Conservation (phyloP, 23 red algal genomes). For the Gracilaria caudata region DNA sequence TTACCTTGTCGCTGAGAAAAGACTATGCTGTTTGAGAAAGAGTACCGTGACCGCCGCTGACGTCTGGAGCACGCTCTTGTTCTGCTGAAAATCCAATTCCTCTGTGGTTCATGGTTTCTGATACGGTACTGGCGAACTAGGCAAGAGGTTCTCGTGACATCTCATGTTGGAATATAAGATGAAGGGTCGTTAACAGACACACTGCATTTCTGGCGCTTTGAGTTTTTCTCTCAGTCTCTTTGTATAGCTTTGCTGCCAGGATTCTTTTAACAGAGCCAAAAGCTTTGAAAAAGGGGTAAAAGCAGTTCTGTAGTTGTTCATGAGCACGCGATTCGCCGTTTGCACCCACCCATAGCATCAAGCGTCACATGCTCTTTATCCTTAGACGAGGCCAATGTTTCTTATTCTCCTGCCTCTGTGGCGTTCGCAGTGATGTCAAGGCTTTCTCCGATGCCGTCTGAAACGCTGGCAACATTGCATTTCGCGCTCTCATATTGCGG, state of each 20-base stretch:
- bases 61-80: not conserved
- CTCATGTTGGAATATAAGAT: slow-evolving; percentile 38
- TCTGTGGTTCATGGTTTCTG: not conserved
- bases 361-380: slow-evolving; percentile 59
- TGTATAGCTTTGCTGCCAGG: slow-evolving; percentile 46
- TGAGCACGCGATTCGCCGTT: slow-evolving; percentile 46
- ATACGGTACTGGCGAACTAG: not conserved
- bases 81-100: not conserved
- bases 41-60: not conserved
- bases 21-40: slow-evolving; percentile 58
- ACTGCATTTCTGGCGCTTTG: slow-evolving; percentile 30
- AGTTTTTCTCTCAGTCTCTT: slow-evolving; percentile 44
- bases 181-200: slow-evolving; percentile 46
- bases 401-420: too few relatives aligned
- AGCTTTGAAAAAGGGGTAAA: slow-evolving; percentile 39
- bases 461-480: too few relatives aligned
- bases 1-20: slow-evolving; percentile 61
- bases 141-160: slow-evolving; percentile 5
- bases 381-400: too few relatives aligned
- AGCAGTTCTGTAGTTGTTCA: slow-evolving; percentile 52
- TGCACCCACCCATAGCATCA: slow-evolving; percentile 66
- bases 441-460: too few relatives aligned
- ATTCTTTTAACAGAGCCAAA: slow-evolving; percentile 63
- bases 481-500: too few relatives aligned
- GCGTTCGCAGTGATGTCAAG: not conserved